Base-by-base conservation (phyloP, 441 rosid species). In the Aquilaria agallochum region DNA sequence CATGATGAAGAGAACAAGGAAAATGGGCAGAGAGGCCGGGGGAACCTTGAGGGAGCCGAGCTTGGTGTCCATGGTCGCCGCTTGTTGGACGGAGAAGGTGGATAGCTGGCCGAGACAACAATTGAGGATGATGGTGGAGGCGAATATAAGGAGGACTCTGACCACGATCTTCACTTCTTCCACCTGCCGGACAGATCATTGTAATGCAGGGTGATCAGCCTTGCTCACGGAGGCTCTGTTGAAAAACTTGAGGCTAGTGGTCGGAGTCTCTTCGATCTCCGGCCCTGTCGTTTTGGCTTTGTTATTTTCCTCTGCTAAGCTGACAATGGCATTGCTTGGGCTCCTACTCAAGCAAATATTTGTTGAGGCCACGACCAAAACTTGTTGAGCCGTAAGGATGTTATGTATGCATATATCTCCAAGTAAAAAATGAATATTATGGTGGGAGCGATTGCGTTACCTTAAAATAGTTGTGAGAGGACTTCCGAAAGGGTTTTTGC, bases 81-180 rank as follows among this genome's bases (percentile, higher is more conserved):
- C 87, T 81, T 90, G 96, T 49, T 90, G 96, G 64, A 90, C 86
- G 1, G 97, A 93, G 55, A 93, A 93, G 30, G 96, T 88, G 0
- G 95, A 90, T 64, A 90, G 98, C 63, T 93, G 96, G 69, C 95
- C 93, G 14, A 92, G 85, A 73, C 96, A 89, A 60, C 92, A 80
- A 66, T 89, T 89, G 46, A 92, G 75, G 87, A 89, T 85, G 67
- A 92, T 89, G 30, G 95, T 84, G 9, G 90, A 89, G 87, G 80
- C 79, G 74, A 92, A 89, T 71, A 84, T 79, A 0, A 97, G 97
- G 58, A 94, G 83, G 72, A 90, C 70, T 82, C 74, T 83, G 8
- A 89, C 60, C 60, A 94, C 96, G 8, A 84, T 62, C 70, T 94
- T 88, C 31, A 85, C 96, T 31, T 90, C 95, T 54, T 90, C 95